Evolutionary conservation across 2,329 filamentous ascomycete genomes (phyloP).

Genomic region (Escovopsis sp.): DNA sequence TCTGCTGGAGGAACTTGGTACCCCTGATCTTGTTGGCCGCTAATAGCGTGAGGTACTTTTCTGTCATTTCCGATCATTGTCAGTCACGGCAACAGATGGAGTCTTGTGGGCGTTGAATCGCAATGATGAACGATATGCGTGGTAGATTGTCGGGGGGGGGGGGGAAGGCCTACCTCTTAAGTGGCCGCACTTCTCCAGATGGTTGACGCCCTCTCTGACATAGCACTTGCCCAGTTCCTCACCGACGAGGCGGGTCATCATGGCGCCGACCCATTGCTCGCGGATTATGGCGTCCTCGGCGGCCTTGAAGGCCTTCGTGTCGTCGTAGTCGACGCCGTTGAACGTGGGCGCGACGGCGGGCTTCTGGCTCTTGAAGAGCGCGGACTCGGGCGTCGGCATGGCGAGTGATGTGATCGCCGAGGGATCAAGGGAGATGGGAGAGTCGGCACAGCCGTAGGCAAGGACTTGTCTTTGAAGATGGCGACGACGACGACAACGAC

Average conservation of each 20-base stretch:
- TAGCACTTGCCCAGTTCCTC: conserved; percentile 82
- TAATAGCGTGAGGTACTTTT: conserved; percentile 65
- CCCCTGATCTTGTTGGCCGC: conserved; percentile 65
- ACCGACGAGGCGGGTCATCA: conserved; percentile 72
- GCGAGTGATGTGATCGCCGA: conserved; percentile 1
- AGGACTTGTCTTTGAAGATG: conserved; percentile 11
- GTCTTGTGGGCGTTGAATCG: no score
- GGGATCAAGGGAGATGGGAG: conserved; percentile 7
- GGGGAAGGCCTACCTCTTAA: conserved; percentile 52
- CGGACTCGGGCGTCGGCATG: conserved; percentile 77
- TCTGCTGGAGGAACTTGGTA: conserved; percentile 65
- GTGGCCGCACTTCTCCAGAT: conserved; percentile 72
- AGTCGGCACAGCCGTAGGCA: conserved; percentile 4
- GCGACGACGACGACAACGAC: conserved; percentile 8
- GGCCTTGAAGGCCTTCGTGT: conserved; percentile 65
- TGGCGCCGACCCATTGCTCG: conserved; percentile 78
- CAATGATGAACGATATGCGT: no score
- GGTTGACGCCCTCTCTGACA: conserved; percentile 69
- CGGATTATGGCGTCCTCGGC: conserved; percentile 70
- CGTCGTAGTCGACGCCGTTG: conserved; percentile 74
- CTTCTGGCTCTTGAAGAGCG: conserved; percentile 69
- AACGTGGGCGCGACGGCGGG: conserved; percentile 69
- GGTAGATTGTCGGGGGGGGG: no score
- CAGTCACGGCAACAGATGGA: no score
- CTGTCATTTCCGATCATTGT: conserved; percentile 27